These are phyloP conservation scores for Pseudogymnoascus sp. DNA, from an alignment of 2,329 filamentous ascomycete genomes.

Conservation along the genomic window DNA sequence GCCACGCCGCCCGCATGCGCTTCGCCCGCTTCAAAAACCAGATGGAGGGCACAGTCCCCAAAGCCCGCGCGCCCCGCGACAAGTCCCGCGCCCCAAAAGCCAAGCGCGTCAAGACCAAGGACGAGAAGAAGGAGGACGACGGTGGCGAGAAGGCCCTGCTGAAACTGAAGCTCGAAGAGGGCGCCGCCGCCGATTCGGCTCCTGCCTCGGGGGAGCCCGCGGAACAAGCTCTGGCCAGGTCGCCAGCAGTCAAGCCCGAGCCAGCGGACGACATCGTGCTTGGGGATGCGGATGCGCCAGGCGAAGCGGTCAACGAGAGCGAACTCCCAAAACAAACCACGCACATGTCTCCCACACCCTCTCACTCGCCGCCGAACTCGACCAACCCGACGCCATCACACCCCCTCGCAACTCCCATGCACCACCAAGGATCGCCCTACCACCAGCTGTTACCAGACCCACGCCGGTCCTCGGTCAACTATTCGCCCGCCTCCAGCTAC, in stretches of 20 bases:
- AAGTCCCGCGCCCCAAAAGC: not conserved
- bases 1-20: constrained; percentile 52
- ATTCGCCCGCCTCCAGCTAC: not conserved
- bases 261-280: not conserved
- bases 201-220: not conserved
- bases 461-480: not conserved
- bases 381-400: not conserved
- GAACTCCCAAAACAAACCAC: not conserved
- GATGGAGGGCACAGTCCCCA: constrained; percentile 40
- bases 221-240: not conserved
- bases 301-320: not conserved
- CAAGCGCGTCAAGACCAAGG: not conserved
- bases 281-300: not conserved
- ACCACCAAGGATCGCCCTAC: not conserved
- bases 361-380: not conserved
- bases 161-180: constrained; percentile 5
- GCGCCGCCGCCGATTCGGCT: not conserved
- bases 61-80: constrained; percentile 18
- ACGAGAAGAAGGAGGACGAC: constrained; percentile 11
- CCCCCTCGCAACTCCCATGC: not conserved
- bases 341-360: not conserved
- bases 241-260: not conserved
- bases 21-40: constrained; percentile 48
- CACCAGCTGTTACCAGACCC: not conserved
- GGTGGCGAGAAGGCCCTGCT: not conserved